Percentiles rank a stretch among this genome's conserved stretches.
Conservation (phyloP, 176 grass and related monocot genomes). For the Phoenix dactylifera region DNA sequence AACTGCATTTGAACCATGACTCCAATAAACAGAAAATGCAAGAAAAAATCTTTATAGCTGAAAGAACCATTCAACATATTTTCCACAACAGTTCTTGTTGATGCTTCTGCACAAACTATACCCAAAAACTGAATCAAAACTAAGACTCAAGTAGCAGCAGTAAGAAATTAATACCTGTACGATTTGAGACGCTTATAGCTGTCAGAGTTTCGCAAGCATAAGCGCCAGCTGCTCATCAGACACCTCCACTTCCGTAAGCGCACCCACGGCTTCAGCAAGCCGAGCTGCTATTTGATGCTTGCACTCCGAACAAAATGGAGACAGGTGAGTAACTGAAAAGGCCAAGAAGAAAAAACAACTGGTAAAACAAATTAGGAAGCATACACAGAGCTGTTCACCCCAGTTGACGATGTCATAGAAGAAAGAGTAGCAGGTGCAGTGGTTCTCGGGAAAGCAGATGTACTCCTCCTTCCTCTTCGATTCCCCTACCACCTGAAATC, state of each 20-base stretch:
- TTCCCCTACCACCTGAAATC: slow-evolving; percentile 67
- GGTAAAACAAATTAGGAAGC: slow-evolving; percentile 7
- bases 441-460: slow-evolving; percentile 82
- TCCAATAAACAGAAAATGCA: too few relatives aligned
- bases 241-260: slow-evolving; percentile 52
- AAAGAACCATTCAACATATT: too few relatives aligned
- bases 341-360: too few relatives aligned
- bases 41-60: too few relatives aligned
- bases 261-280: slow-evolving; percentile 68
- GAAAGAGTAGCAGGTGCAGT: slow-evolving; percentile 95
- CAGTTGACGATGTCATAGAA: slow-evolving; percentile 85
- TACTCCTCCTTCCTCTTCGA: slow-evolving; percentile 95
- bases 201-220: slow-evolving; percentile 38
- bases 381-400: slow-evolving; percentile 69
- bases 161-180: too few relatives aligned
- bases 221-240: slow-evolving; percentile 45
- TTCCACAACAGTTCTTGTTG: too few relatives aligned
- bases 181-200: background rate
- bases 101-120: too few relatives aligned
- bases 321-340: background rate
- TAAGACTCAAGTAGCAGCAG: too few relatives aligned
- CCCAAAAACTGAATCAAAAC: too few relatives aligned
- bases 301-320: slow-evolving; percentile 34
- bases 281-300: slow-evolving; percentile 95
- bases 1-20: too few relatives aligned